A percentile compares a stretch with the other conserved stretches of the same genome.
These are phyloP conservation scores for Salix koriyanagi DNA, from an alignment of 345 rosid genomes.

Conservation along the genomic window DNA sequence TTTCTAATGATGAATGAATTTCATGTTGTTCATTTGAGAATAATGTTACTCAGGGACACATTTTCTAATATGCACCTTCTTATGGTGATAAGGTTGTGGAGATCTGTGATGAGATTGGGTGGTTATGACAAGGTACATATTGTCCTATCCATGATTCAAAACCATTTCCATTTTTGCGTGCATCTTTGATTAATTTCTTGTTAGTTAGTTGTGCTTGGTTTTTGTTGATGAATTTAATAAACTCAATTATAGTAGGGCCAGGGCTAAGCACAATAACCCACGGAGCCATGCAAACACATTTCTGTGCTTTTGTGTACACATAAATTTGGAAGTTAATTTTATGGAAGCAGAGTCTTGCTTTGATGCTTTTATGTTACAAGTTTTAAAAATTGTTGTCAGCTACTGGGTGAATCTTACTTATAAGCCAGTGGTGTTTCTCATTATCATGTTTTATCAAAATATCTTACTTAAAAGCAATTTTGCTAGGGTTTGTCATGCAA, in stretches of 20 bases:
- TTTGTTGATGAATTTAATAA: not conserved
- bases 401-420: not conserved
- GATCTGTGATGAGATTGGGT: constrained; percentile 61
- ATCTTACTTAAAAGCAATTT: not conserved
- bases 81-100: constrained; percentile 53
- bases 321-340: not conserved
- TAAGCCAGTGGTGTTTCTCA: not conserved
- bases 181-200: not conserved
- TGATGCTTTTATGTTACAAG: not conserved
- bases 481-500: not conserved
- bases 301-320: not conserved
- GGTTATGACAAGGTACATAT: constrained; percentile 64
- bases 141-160: not conserved
- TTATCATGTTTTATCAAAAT: not conserved
- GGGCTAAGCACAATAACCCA: not conserved
- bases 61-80: not conserved
- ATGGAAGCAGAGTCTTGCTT: not conserved
- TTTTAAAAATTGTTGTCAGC: not conserved
- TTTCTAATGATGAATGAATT: not conserved
- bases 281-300: not conserved
- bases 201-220: not conserved
- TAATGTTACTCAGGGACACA: not conserved
- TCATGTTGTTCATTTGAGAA: not conserved
- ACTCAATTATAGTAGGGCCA: not conserved
- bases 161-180: not conserved